These are phyloP conservation scores for Dendrobium officinale DNA, from an alignment of 106 monocot genomes.

Conservation along the genomic window DNA sequence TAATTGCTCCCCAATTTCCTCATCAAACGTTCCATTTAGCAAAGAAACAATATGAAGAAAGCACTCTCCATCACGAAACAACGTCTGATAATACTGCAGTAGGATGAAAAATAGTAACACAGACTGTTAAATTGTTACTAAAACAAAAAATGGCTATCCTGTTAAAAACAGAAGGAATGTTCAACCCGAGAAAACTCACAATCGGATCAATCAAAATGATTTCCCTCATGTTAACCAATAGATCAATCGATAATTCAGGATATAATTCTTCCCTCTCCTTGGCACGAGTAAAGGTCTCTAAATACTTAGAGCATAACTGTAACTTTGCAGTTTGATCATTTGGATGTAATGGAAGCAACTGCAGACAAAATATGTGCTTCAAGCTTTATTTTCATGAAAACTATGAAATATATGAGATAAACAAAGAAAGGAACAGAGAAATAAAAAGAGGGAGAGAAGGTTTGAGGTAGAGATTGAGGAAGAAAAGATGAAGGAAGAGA, in stretches of 20 bases:
- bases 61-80: conserved; percentile 89
- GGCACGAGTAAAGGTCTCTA: conserved; percentile 86
- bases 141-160: neutral
- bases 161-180: conserved; percentile 1
- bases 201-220: conserved; percentile 58
- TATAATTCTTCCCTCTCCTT: conserved; percentile 66
- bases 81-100: conserved; percentile 73
- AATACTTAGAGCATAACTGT: conserved; percentile 76
- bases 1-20: conserved; percentile 64
- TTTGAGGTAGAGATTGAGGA: neutral
- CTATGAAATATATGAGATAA: neutral
- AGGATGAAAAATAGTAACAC: conserved; percentile 4
- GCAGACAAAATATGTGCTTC: conserved; percentile 13
- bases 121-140: conserved; percentile 1
- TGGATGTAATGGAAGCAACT: conserved; percentile 59
- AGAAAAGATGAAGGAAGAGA: neutral
- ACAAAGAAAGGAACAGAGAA: neutral
- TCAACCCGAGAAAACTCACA: conserved; percentile 24
- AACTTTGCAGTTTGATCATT: conserved; percentile 62
- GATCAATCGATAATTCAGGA: conserved; percentile 76
- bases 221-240: conserved; percentile 77
- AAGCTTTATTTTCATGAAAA: neutral
- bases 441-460: neutral
- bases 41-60: conserved; percentile 93
- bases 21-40: conserved; percentile 80